Conservation (phyloP, 2,329 filamentous ascomycete species). For the Trichoderma arundinaceum region DNA sequence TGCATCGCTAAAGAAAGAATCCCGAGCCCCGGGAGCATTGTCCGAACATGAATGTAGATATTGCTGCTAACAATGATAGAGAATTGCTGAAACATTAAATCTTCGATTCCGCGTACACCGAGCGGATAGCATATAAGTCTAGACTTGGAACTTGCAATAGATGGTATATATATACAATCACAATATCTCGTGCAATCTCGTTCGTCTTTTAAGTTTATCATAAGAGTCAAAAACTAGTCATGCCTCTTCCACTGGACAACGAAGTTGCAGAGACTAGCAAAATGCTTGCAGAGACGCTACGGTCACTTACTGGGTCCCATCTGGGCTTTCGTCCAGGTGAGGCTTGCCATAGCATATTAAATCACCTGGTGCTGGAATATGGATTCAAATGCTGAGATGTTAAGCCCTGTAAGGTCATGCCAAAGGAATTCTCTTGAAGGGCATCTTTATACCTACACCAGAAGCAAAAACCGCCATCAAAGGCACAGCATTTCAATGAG, state of each 20-base stretch:
- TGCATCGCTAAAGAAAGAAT: conserved; percentile 1
- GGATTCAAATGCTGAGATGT: background rate
- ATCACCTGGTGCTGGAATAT: background rate
- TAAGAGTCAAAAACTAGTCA: background rate
- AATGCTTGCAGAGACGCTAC: background rate
- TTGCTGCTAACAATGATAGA: too few species aligned
- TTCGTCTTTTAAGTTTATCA: too few species aligned
- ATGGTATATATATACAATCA: background rate
- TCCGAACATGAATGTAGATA: background rate
- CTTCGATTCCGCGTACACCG: background rate
- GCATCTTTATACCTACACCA: background rate
- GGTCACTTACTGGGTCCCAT: background rate
- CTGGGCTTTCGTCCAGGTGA: background rate
- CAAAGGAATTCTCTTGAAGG: background rate
- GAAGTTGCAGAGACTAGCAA: background rate
- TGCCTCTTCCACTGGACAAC: background rate
- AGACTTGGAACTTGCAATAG: background rate
- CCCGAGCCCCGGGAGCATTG: background rate
- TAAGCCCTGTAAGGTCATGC: background rate
- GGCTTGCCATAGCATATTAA: background rate
- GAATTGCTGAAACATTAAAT: too few species aligned
- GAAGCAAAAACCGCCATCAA: background rate
- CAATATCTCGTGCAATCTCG: background rate
- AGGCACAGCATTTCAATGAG: background rate
- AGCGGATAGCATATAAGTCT: background rate